These are phyloP conservation scores for Penicillium cataractarum DNA, from an alignment of 495 filamentous ascomycete species.

Conservation along the genomic window DNA sequence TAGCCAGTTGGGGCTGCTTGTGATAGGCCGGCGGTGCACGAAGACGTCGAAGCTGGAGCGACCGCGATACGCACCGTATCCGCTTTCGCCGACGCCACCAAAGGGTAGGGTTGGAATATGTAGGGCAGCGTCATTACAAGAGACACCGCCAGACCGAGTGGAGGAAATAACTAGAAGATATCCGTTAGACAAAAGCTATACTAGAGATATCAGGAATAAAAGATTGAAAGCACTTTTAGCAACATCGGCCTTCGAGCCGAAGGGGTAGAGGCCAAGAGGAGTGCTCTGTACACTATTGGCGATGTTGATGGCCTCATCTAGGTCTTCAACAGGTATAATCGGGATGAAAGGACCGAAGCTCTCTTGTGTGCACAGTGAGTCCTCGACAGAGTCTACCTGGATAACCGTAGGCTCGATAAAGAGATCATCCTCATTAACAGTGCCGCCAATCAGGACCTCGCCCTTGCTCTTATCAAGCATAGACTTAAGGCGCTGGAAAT, in stretches of 20 bases:
- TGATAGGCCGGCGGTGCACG: conserved; percentile 74
- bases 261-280: conserved; percentile 80
- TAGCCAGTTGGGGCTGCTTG: conserved; percentile 78
- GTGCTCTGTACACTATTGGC: conserved; percentile 78
- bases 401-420: conserved; percentile 89
- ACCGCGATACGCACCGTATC: conserved; percentile 83
- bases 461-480: conserved; percentile 86
- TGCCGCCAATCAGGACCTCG: conserved; percentile 82
- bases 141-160: conserved; percentile 75
- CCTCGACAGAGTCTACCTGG: conserved; percentile 70
- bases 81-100: conserved; percentile 87
- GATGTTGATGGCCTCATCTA: conserved; percentile 80
- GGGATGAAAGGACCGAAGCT: conserved; percentile 89
- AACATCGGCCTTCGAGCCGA: conserved; percentile 77
- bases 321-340: conserved; percentile 69
- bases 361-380: conserved; percentile 79
- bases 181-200: too few relatives aligned
- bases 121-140: conserved; percentile 81
- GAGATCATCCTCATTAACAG: conserved; percentile 73
- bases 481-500: conserved; percentile 83
- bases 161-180: conserved; percentile 55
- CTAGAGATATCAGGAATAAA: too few relatives aligned
- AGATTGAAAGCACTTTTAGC: conserved; percentile 67
- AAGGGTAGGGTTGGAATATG: conserved; percentile 85
- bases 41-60: conserved; percentile 83